A percentile compares a stretch with the other conserved stretches of the same genome.
phyloP scores from a whole-genome alignment of 2,329 filamentous ascomycete species.

The Plenodomus tracheiphilus region DNA sequence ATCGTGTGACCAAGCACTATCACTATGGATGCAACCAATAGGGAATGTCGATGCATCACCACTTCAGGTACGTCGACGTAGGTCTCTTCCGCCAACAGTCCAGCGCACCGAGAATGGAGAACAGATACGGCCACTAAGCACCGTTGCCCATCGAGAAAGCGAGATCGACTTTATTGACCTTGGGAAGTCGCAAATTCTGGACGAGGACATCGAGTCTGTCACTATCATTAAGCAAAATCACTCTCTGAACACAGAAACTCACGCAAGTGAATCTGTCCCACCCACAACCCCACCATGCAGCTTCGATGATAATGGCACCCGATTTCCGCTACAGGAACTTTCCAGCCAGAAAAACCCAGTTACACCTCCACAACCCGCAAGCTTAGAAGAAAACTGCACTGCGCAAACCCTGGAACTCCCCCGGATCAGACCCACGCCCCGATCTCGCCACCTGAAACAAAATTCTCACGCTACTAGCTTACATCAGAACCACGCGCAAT shows the following conservation, averaged over 20 bases:
- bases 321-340: not conserved
- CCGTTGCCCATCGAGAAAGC: not conserved
- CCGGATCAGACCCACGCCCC: not conserved
- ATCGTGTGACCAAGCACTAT: constrained; percentile 17
- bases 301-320: not conserved
- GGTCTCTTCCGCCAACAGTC: not conserved
- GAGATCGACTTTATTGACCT: not conserved
- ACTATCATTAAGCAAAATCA: not conserved
- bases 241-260: not conserved
- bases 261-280: not conserved
- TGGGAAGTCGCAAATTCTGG: not conserved
- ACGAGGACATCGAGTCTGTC: not conserved
- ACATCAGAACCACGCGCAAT: not conserved
- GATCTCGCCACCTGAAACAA: not conserved
- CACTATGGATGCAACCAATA: constrained; percentile 20
- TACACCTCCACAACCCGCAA: not conserved
- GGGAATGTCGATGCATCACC: not conserved
- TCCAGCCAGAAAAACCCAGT: not conserved
- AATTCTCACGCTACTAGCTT: not conserved
- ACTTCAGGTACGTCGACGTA: not conserved
- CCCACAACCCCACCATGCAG: no score
- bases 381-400: not conserved
- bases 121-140: not conserved
- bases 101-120: not conserved
- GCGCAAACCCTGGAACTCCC: not conserved